phyloP scores from a whole-genome alignment of 2,329 filamentous ascomycete species.

The Rhynchosporium graminicola region DNA sequence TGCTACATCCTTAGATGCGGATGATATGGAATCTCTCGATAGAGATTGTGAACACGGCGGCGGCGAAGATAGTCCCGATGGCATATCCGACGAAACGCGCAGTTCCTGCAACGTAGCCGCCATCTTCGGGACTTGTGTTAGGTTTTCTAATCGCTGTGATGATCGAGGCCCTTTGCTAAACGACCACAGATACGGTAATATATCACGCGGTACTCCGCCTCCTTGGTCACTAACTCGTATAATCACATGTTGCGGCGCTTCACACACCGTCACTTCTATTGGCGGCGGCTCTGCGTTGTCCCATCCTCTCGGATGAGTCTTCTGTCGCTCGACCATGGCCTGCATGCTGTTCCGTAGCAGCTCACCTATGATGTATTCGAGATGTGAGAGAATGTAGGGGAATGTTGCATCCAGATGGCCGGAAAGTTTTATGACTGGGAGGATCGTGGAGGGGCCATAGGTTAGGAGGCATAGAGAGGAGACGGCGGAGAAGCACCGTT shows the following conservation, averaged over 20 bases:
- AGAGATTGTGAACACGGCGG: neutral
- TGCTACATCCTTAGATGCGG: neutral
- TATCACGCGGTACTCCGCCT: slow-evolving; percentile 82
- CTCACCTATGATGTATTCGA: slow-evolving; percentile 97
- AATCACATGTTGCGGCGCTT: slow-evolving; percentile 91
- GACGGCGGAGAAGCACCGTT: slow-evolving; percentile 76
- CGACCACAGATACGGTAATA: slow-evolving; percentile 90
- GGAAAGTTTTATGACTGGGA: slow-evolving; percentile 80
- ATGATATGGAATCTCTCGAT: neutral
- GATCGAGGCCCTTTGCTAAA: slow-evolving; percentile 91
- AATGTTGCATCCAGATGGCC: slow-evolving; percentile 90
- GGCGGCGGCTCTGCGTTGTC: slow-evolving; percentile 60
- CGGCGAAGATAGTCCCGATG: slow-evolving; percentile 9
- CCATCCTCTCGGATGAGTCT: slow-evolving; percentile 41
- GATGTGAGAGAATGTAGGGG: slow-evolving; percentile 91
- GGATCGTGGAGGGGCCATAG: slow-evolving; percentile 67
- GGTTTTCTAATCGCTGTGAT: slow-evolving; percentile 76
- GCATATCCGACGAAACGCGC: slow-evolving; percentile 43
- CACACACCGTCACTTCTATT: slow-evolving; percentile 92
- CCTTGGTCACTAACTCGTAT: slow-evolving; percentile 95
- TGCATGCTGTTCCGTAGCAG: slow-evolving; percentile 93
- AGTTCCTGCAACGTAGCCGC: slow-evolving; percentile 92
- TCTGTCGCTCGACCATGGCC: slow-evolving; percentile 77
- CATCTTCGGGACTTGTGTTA: slow-evolving; percentile 84
- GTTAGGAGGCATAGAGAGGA: slow-evolving; percentile 72